Evolutionary conservation across 1,284 basidiomycete species (phyloP).

Genomic region (Rhodotorula mucilaginosa): DNA sequence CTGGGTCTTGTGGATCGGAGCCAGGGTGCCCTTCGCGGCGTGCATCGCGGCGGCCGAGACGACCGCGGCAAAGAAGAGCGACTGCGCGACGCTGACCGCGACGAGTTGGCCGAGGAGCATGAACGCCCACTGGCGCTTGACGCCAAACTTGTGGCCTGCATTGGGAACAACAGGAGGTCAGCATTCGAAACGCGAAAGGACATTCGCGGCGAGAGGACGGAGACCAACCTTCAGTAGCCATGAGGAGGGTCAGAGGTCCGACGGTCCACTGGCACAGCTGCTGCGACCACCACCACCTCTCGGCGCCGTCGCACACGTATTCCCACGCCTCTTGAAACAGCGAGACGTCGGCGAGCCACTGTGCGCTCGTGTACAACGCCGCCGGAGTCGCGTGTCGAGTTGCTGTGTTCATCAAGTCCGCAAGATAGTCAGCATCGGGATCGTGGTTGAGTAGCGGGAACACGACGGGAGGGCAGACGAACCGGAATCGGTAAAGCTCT

Average conservation of each 20-base stretch:
- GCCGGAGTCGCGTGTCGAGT: slow-evolving; percentile 49
- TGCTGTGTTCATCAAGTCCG: slow-evolving; percentile 17
- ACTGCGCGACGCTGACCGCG: slow-evolving; percentile 67
- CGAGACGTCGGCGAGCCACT: slow-evolving; percentile 62
- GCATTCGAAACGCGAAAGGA: neutral
- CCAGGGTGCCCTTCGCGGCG: slow-evolving; percentile 19
- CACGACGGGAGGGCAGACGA: slow-evolving; percentile 7
- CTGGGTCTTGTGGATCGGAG: slow-evolving; percentile 6
- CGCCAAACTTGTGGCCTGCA: slow-evolving; percentile 53
- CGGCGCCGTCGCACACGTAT: slow-evolving; percentile 53
- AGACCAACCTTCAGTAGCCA: slow-evolving; percentile 59
- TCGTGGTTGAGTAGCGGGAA: neutral
- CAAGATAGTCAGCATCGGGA: slow-evolving; percentile 2
- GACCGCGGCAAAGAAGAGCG: slow-evolving; percentile 62
- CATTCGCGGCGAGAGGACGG: slow-evolving; percentile 22
- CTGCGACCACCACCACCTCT: slow-evolving; percentile 73
- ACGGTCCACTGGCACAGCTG: slow-evolving; percentile 69
- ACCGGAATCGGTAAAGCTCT: slow-evolving; percentile 42
- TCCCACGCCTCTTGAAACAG: slow-evolving; percentile 66
- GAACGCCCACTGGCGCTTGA: slow-evolving; percentile 64
- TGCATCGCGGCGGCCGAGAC: slow-evolving; percentile 24
- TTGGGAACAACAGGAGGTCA: neutral
- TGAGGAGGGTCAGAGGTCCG: slow-evolving; percentile 62
- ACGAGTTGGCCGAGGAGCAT: slow-evolving; percentile 73
- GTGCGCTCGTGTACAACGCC: slow-evolving; percentile 46